These are phyloP conservation scores for Geoglossum cookeanum DNA, from an alignment of 2,329 filamentous ascomycete species.

Conservation along the genomic window DNA sequence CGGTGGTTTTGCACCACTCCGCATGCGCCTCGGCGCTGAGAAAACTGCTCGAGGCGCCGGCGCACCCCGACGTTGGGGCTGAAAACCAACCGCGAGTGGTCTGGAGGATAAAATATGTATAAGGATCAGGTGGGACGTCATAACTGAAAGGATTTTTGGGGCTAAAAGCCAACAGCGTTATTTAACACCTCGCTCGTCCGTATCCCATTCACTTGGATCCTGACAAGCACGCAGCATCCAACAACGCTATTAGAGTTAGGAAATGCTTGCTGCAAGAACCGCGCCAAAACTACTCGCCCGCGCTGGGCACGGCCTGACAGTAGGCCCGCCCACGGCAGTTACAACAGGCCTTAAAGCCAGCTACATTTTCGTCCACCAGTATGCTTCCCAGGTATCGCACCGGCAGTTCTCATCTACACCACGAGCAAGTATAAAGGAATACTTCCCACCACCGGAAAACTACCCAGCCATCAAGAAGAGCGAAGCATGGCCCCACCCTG, in stretches of 20 bases:
- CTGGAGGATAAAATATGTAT: no score
- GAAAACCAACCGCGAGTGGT: no score
- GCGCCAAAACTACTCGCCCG: background rate
- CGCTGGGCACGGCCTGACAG: background rate
- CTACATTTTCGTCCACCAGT: background rate
- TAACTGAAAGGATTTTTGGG: no score
- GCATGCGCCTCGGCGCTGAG: no score
- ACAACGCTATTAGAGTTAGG: background rate
- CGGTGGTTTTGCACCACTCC: no score
- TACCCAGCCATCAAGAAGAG: slow-evolving; percentile 25
- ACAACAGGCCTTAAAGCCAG: background rate
- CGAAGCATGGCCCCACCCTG: slow-evolving; percentile 29
- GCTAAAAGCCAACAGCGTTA: no score
- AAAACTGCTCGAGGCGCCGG: no score
- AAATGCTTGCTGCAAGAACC: background rate
- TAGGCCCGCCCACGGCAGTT: background rate
- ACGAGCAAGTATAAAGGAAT: slow-evolving; percentile 21
- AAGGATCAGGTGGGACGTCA: no score
- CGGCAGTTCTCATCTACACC: slow-evolving; percentile 18
- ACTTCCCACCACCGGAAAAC: slow-evolving; percentile 26
- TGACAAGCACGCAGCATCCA: background rate
- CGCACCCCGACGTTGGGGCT: no score
- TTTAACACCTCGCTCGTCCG: no score
- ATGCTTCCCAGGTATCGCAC: background rate
- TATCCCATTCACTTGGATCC: no score